Percentiles rank a stretch among this genome's conserved stretches.
Conservation (phyloP, 2,329 filamentous ascomycete species). For the Xylariaceae sp. region DNA sequence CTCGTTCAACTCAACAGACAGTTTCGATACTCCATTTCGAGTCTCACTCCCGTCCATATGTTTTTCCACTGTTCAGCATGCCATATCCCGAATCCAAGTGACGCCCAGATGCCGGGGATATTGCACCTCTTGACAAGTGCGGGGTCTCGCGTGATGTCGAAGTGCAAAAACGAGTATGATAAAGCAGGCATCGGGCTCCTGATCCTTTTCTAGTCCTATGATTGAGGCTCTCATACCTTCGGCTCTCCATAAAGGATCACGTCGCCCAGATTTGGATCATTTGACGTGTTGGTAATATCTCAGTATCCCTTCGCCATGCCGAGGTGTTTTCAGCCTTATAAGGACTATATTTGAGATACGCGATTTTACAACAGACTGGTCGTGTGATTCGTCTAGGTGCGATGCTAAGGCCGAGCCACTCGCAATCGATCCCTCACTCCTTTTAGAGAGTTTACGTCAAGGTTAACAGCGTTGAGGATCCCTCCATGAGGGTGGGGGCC, state of each 20-base stretch:
- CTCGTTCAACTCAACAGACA: not conserved
- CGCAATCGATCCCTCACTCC: not conserved
- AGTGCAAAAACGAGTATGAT: conserved; percentile 18
- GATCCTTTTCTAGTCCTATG: not conserved
- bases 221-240: not conserved
- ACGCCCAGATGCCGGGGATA: conserved; percentile 12
- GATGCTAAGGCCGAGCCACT: not conserved
- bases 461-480: not conserved
- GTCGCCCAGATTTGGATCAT: not conserved
- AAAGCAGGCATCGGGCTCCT: conserved; percentile 5
- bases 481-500: not conserved
- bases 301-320: not conserved
- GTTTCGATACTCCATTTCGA: not conserved
- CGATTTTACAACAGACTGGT: not conserved
- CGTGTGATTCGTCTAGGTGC: not conserved
- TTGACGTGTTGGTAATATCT: not conserved
- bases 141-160: conserved; percentile 13
- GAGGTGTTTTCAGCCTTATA: not conserved
- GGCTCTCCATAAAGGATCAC: not conserved
- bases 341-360: not conserved
- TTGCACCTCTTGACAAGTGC: conserved; percentile 1
- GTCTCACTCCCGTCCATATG: not conserved
- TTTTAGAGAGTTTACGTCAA: not conserved
- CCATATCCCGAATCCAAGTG: conserved; percentile 4
- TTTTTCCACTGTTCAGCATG: not conserved